Percentiles rank a stretch among this genome's conserved stretches.
Evolutionary conservation across 306 rosid genomes (phyloP).

Genomic region (Castanea sativa): DNA sequence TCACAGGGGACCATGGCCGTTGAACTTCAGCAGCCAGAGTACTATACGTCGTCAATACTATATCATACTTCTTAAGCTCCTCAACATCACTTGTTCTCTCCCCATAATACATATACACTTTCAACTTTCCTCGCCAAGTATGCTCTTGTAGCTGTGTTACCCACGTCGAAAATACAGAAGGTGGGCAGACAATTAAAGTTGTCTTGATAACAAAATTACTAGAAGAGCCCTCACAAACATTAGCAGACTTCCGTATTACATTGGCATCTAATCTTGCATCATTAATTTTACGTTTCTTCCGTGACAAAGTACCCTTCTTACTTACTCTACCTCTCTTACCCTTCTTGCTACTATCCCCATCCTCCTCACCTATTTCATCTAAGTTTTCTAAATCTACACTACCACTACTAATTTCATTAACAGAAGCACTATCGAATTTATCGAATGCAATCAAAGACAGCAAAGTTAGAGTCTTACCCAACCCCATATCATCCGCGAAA

Average conservation of each 20-base stretch:
- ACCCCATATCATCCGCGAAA: slow-evolving; percentile 79
- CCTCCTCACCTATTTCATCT: slow-evolving; percentile 23
- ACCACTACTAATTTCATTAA: slow-evolving; percentile 1
- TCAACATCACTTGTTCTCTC: slow-evolving; percentile 50
- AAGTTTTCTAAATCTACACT: slow-evolving; percentile 17
- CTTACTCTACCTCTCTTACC: slow-evolving; percentile 33
- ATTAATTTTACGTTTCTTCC: slow-evolving; percentile 31
- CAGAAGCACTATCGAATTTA: slow-evolving; percentile 21
- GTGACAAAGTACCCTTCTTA: slow-evolving; percentile 15
- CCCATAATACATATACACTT: slow-evolving; percentile 67
- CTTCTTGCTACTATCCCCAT: slow-evolving; percentile 25
- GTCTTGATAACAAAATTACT: slow-evolving; percentile 21
- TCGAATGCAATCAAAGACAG: slow-evolving; percentile 67
- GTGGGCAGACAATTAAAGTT: slow-evolving; percentile 77
- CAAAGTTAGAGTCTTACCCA: slow-evolving; percentile 76
- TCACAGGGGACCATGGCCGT: slow-evolving; percentile 24
- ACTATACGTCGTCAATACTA: slow-evolving; percentile 74
- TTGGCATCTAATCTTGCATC: not conserved
- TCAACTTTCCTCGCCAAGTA: slow-evolving; percentile 47
- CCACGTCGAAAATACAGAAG: slow-evolving; percentile 78
- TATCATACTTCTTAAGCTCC: slow-evolving; percentile 56
- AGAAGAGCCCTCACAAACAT: slow-evolving; percentile 9
- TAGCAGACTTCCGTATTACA: slow-evolving; percentile 14
- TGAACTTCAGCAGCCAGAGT: slow-evolving; percentile 44
- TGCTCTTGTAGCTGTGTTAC: slow-evolving; percentile 60